These are phyloP conservation scores for Penicilliopsis zonata DNA, from an alignment of 495 filamentous ascomycete genomes.

Conservation along the genomic window DNA sequence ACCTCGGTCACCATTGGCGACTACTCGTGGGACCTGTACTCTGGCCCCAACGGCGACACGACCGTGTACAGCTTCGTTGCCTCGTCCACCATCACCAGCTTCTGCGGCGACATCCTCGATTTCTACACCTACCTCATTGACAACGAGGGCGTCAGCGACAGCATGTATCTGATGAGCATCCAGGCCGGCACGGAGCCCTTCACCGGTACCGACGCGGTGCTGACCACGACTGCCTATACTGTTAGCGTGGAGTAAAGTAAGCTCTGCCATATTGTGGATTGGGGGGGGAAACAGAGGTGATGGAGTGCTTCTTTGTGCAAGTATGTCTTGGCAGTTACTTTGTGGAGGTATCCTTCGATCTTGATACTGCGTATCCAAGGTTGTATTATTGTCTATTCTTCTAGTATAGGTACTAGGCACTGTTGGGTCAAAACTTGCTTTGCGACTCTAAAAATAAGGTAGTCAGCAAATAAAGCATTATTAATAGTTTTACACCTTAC, in stretches of 20 bases:
- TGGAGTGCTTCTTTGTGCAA: no score
- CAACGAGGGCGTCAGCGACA: slow-evolving; percentile 35
- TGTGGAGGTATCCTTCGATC: no score
- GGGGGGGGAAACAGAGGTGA: no score
- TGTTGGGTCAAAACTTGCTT: no score
- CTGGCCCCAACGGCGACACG: slow-evolving; percentile 42
- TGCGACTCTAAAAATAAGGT: no score
- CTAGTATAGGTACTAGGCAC: no score
- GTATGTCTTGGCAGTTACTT: no score
- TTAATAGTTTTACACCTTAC: no score
- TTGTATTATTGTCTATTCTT: no score
- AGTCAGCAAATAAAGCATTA: no score
- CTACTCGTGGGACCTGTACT: slow-evolving; percentile 39
- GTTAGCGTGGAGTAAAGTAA: slow-evolving; percentile 24
- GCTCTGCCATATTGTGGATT: not conserved
- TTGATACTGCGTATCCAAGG: no score
- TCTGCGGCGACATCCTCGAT: slow-evolving; percentile 40
- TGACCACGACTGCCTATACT: slow-evolving; percentile 28
- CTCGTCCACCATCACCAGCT: slow-evolving; percentile 29
- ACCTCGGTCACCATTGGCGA: slow-evolving; percentile 41
- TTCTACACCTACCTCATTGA: slow-evolving; percentile 46
- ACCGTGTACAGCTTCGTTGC: slow-evolving; percentile 52
- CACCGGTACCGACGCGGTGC: slow-evolving; percentile 23
- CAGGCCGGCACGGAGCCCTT: slow-evolving; percentile 48
- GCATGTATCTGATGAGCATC: slow-evolving; percentile 41